Evolutionary conservation across 148 eudicot genomes (phyloP).

Genomic region (Chenopodium album): DNA sequence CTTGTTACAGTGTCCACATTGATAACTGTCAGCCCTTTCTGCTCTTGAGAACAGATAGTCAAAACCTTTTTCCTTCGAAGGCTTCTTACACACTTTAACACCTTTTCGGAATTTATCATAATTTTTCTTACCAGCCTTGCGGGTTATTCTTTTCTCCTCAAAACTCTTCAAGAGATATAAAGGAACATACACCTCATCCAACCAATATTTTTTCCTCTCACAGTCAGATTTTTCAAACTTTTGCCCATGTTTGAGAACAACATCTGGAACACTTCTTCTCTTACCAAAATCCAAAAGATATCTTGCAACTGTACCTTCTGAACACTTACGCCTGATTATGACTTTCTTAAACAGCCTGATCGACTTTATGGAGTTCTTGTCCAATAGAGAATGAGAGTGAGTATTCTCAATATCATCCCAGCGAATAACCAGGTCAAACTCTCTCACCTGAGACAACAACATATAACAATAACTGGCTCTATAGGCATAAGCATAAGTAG

Average conservation of each 20-base stretch:
- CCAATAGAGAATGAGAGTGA: slow-evolving; percentile 45
- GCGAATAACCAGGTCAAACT: slow-evolving; percentile 69
- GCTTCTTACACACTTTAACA: slow-evolving; percentile 37
- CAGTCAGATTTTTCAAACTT: slow-evolving; percentile 60
- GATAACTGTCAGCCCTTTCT: slow-evolving; percentile 55
- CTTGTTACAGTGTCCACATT: slow-evolving; percentile 84
- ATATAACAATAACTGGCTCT: neutral
- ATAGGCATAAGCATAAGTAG: slow-evolving; percentile 13
- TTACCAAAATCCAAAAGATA: slow-evolving; percentile 98
- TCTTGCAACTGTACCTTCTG: slow-evolving; percentile 54
- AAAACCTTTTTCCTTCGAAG: slow-evolving; percentile 53
- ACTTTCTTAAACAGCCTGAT: slow-evolving; percentile 79
- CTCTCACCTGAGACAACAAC: slow-evolving; percentile 63
- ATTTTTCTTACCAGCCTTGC: slow-evolving; percentile 52
- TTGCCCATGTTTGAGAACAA: slow-evolving; percentile 68
- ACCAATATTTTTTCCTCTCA: slow-evolving; percentile 87
- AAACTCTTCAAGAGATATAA: slow-evolving; percentile 78
- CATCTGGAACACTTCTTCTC: slow-evolving; percentile 84
- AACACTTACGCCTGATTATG: slow-evolving; percentile 61
- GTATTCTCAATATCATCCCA: slow-evolving; percentile 93
- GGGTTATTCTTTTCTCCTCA: slow-evolving; percentile 81
- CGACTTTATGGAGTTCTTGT: slow-evolving; percentile 62
- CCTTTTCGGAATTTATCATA: slow-evolving; percentile 37
- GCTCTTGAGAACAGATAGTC: slow-evolving; percentile 78
- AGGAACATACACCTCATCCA: slow-evolving; percentile 81